These are phyloP conservation scores for Pyrus communis DNA, from an alignment of 306 rosid genomes.

Conservation along the genomic window DNA sequence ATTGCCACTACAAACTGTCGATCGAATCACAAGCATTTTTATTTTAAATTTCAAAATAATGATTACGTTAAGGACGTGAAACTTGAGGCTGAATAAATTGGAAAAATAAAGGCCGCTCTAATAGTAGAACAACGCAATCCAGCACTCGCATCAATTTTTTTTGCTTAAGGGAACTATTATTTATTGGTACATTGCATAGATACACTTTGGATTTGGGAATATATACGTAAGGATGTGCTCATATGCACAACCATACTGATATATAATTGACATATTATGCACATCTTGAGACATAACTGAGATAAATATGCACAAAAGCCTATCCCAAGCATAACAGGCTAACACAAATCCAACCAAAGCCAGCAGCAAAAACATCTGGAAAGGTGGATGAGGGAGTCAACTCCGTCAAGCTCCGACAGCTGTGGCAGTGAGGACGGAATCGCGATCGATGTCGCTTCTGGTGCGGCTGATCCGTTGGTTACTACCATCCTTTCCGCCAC, in stretches of 20 bases:
- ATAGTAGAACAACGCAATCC: too few relatives aligned
- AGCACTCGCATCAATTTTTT: background rate
- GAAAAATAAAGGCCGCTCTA: too few relatives aligned
- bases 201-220: background rate
- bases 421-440: slow-evolving; percentile 31
- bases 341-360: background rate
- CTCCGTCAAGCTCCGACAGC: slow-evolving; percentile 52
- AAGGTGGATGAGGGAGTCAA: background rate
- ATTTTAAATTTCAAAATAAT: background rate
- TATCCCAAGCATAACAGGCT: background rate
- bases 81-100: too few relatives aligned
- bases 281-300: background rate
- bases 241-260: slow-evolving; percentile 11
- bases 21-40: background rate
- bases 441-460: slow-evolving; percentile 44
- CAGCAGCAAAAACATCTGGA: background rate
- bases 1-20: background rate
- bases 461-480: slow-evolving; percentile 24
- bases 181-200: background rate
- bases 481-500: slow-evolving; percentile 19
- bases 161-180: background rate
- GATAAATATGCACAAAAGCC: background rate
- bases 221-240: background rate
- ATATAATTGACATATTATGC: background rate
- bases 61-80: too few relatives aligned